phyloP scores from a whole-genome alignment of 148 eudicot genomes.

The Suaeda aralocaspica region DNA sequence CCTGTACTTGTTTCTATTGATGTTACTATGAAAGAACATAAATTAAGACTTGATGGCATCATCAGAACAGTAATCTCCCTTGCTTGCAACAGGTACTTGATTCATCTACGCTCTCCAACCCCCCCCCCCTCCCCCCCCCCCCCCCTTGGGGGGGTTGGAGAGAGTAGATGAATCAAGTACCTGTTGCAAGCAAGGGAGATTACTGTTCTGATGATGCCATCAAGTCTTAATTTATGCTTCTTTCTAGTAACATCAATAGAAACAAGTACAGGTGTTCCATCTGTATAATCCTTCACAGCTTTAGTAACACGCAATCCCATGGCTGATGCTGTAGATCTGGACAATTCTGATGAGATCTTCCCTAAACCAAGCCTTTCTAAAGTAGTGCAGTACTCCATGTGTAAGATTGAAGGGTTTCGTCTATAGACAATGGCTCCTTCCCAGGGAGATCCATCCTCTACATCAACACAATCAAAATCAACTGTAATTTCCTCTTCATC shows the following conservation, averaged over 20 bases:
- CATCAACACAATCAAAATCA: conserved; percentile 34
- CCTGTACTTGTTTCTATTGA: conserved; percentile 76
- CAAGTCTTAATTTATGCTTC: conserved; percentile 64
- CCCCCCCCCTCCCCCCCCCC: too few species aligned
- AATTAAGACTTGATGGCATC: conserved; percentile 79
- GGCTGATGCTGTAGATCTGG: conserved; percentile 58
- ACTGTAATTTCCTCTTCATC: conserved; percentile 24
- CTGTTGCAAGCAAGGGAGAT: conserved; percentile 72
- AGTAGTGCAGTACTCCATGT: conserved; percentile 45
- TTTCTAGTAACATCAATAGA: conserved; percentile 73
- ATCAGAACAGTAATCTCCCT: conserved; percentile 75
- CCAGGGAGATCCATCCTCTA: conserved; percentile 64
- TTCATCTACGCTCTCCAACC: too few species aligned
- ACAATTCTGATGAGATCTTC: conserved; percentile 56
- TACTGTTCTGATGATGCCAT: conserved; percentile 82
- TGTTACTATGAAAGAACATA: conserved; percentile 60
- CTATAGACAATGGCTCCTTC: conserved; percentile 79
- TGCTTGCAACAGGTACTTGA: conserved; percentile 63
- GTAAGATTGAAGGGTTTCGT: conserved; percentile 60
- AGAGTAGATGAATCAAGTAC: conserved; percentile 34
- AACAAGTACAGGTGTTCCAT: conserved; percentile 76
- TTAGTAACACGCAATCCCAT: conserved; percentile 85
- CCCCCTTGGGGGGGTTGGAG: conserved; percentile 74
- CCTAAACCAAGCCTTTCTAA: conserved; percentile 78
- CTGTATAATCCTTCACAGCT: conserved; percentile 60